Base-by-base conservation (phyloP, 2,329 filamentous ascomycete genomes). In the Trichoderma atrobrunneum region DNA sequence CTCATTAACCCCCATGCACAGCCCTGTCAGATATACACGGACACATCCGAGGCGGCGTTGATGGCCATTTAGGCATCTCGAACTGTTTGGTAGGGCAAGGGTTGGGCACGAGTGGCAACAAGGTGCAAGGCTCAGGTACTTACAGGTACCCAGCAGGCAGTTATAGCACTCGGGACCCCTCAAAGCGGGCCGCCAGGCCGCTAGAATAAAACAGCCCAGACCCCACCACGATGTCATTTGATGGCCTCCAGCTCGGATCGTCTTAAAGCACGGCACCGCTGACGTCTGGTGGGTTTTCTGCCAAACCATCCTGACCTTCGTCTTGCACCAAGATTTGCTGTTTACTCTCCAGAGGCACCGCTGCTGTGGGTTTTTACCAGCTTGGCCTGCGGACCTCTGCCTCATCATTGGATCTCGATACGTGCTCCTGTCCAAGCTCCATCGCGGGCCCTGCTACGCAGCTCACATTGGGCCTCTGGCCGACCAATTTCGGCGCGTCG, bases 171-270 rank as follows among this genome's bases (percentile, higher is more conserved):
- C 67, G 67, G 67, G 57, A 54, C 62, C 70, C 71, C 71, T 67
- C 71, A 70, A 48, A 64, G 71, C 71, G 65, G 65, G 71, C 71
- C 71, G 71, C 71, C n/a, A 36, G 18, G 59, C 62, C 63, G 43
- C 60, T 63, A 65, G 16, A 61, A 36, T 28, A 28, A 28, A 48
- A 39, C 32, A 32, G 24, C 60, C 62, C 14, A 72, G 71, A 66
- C 68, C 59, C 74, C 73, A 74, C 73, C 43, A 71, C 73, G 74
- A 75, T 74, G 73, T 75, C 74, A 75, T 74, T 68, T 65, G 62
- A 71, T 60, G 69, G 63, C 39, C 69, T 66, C 51, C 16, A 36
- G 34, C 34, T 36, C 34, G 65, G 34, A 60, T 60, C 54, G 39
- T 59, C 67, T 70, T 54, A 62, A 70, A 61, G 39, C 56, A 51